Evolutionary conservation across 257 asterid genomes (phyloP).

Genomic region (Linaria vulgaris): DNA sequence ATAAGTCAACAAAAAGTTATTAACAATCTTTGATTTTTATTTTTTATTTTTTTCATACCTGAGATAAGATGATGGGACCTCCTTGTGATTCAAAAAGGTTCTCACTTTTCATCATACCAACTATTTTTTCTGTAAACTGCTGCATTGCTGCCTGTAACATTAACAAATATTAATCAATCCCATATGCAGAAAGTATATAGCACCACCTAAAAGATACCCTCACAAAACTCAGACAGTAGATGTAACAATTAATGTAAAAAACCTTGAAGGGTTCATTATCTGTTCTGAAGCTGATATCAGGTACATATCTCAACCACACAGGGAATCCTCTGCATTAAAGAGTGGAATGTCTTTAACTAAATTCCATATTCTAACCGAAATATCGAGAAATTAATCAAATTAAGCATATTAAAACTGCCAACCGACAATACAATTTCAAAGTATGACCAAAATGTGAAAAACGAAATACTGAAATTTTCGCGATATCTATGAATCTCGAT

Average conservation of each 20-base stretch:
- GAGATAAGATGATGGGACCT: conserved; percentile 77
- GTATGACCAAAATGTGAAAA: background rate
- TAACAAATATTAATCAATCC: too few relatives aligned
- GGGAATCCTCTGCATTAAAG: conserved; percentile 66
- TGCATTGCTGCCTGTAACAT: conserved; percentile 59
- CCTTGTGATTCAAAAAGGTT: conserved; percentile 60
- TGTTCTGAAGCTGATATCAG: conserved; percentile 74
- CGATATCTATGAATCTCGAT: background rate
- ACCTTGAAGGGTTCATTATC: conserved; percentile 76
- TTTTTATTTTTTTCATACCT: too few relatives aligned
- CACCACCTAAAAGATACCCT: background rate
- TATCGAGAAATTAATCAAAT: background rate
- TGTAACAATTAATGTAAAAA: conserved; percentile 3
- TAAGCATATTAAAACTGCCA: background rate
- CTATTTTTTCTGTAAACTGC: conserved; percentile 55
- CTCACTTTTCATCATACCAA: conserved; percentile 65
- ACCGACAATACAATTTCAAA: background rate
- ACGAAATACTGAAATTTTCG: background rate
- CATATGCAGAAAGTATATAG: background rate
- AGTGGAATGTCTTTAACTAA: background rate
- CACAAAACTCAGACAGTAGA: background rate
- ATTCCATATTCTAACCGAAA: conserved; percentile 4
- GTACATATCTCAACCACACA: conserved; percentile 71
- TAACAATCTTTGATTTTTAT: background rate
- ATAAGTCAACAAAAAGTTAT: too few relatives aligned